Percentiles rank a stretch among this genome's conserved stretches.
Conservation (phyloP, 2,329 filamentous ascomycete species). For the Arachnomyces sp. region DNA sequence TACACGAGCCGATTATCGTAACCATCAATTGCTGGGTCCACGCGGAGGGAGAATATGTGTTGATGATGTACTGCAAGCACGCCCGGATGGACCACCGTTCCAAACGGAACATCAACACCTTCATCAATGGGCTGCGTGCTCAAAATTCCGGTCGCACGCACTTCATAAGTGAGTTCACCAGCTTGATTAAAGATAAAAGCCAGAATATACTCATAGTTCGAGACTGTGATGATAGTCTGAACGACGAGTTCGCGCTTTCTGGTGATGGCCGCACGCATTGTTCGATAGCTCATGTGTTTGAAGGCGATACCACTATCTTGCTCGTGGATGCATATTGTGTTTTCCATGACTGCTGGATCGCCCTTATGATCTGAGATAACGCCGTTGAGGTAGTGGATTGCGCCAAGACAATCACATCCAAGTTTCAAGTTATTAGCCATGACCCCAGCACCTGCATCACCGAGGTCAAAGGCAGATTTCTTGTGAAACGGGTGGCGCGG, state of each 20-base stretch:
- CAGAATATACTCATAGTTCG: constrained; percentile 68
- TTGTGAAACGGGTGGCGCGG: constrained; percentile 61
- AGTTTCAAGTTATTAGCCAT: constrained; percentile 64
- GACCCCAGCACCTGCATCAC: constrained; percentile 58
- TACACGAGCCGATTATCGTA: constrained; percentile 50
- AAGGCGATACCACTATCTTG: constrained; percentile 62
- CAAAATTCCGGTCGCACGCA: constrained; percentile 61
- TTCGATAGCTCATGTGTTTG: constrained; percentile 67
- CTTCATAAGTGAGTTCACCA: constrained; percentile 59
- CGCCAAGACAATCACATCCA: constrained; percentile 63
- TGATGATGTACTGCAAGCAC: constrained; percentile 66
- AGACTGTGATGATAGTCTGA: constrained; percentile 63
- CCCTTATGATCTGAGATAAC: constrained; percentile 55
- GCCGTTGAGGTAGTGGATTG: constrained; percentile 60
- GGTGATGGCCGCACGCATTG: constrained; percentile 54
- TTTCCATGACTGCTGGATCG: constrained; percentile 52
- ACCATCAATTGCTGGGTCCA: constrained; percentile 57
- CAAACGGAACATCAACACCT: constrained; percentile 56
- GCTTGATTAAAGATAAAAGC: constrained; percentile 67
- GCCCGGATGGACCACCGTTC: constrained; percentile 61
- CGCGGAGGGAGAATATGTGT: constrained; percentile 64
- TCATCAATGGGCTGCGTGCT: constrained; percentile 62
- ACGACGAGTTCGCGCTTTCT: constrained; percentile 60
- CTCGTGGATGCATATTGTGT: constrained; percentile 63
- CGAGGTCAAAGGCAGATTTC: constrained; percentile 64